Evolutionary conservation across 352 stramenopile species (phyloP), one percentile per base, ranked within the genome.

Genomic region (Phytophthora fragariaefolia): DNA sequence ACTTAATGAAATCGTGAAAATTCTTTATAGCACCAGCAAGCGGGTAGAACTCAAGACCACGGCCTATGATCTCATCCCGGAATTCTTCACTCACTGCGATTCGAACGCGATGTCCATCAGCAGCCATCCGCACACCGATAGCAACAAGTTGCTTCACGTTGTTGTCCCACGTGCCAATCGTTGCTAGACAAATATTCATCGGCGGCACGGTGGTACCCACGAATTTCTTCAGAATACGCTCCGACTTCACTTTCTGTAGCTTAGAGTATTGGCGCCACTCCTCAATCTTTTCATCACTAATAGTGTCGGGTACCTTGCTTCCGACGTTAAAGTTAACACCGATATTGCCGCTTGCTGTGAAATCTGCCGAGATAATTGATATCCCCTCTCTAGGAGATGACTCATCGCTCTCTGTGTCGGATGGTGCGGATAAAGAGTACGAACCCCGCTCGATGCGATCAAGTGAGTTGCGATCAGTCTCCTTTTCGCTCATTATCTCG

Each of bases 71-170:
- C 3, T 79, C 77, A 15, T 65, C 52, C 13, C 89, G 69, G 68
- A 92, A 90, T 9, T 81, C 69, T 48, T 82, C 73, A 64, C 93
- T 86, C 0, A 83, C 87, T 5, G 89, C 89, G 45, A 98, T 80
- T 3, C 92, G 82, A 13, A 98, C 91, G 4, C 81, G 77, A 69
- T 98, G 92, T 0, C 91, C 91, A 50, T 91, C 58, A 1, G 58
- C 55, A 51, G 79, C 64, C 27, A 98, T 67, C 30, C 77, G 58
- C 22, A 83, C 45, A n/a, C 84, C 87, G 12, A 97, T 75, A 2
- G 71, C 75, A 17, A 89, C 70, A 59, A 84, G 77, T 24, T 85
- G 76, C 42, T 88, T 74, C 3, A 93, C 70, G 32, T 78, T 82
- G 36, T 89, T 81, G 10, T 82, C 70, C 66, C 79, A 85, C 0